phyloP scores from a whole-genome alignment of 2,329 filamentous ascomycete species.

The Lasiodiplodia hormozganensis region DNA sequence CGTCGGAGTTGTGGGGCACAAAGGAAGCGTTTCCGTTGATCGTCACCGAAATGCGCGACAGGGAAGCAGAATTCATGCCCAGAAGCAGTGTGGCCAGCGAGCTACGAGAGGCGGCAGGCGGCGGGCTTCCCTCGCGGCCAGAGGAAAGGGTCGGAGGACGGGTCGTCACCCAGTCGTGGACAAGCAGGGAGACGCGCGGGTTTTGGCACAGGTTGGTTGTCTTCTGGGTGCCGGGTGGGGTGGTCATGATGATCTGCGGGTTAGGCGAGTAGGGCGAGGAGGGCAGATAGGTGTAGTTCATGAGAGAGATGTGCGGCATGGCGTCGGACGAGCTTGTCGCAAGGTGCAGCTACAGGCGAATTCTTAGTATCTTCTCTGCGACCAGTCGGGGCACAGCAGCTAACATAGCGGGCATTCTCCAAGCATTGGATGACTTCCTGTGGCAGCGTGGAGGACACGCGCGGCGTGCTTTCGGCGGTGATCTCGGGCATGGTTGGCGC shows the following conservation, averaged over 20 bases:
- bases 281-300: slow-evolving; percentile 98
- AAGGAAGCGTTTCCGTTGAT: slow-evolving; percentile 88
- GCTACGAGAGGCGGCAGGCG: slow-evolving; percentile 64
- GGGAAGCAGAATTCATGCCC: slow-evolving; percentile 87
- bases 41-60: slow-evolving; percentile 89
- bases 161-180: slow-evolving; percentile 97
- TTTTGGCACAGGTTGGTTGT: slow-evolving; percentile 83
- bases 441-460: slow-evolving; percentile 73
- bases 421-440: slow-evolving; percentile 88
- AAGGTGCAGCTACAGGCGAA: slow-evolving; percentile 77
- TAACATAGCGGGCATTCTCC: slow-evolving; percentile 92
- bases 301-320: slow-evolving; percentile 89
- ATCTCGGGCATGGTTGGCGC: slow-evolving; percentile 38
- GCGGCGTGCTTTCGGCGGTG: neutral
- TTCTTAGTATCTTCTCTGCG: slow-evolving; percentile 13
- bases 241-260: slow-evolving; percentile 86
- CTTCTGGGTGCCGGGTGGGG: slow-evolving; percentile 78
- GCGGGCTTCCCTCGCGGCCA: slow-evolving; percentile 66
- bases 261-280: slow-evolving; percentile 69
- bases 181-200: slow-evolving; percentile 88
- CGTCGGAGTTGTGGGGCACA: slow-evolving; percentile 74
- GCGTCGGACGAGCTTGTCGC: slow-evolving; percentile 88
- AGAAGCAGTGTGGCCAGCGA: slow-evolving; percentile 83
- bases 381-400: slow-evolving; percentile 33
- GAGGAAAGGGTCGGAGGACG: slow-evolving; percentile 75